Evolutionary conservation across 768 basidiomycete genomes (phyloP), one percentile per base, ranked within the genome.

Genomic region (Cyclocybe cylindracea): DNA sequence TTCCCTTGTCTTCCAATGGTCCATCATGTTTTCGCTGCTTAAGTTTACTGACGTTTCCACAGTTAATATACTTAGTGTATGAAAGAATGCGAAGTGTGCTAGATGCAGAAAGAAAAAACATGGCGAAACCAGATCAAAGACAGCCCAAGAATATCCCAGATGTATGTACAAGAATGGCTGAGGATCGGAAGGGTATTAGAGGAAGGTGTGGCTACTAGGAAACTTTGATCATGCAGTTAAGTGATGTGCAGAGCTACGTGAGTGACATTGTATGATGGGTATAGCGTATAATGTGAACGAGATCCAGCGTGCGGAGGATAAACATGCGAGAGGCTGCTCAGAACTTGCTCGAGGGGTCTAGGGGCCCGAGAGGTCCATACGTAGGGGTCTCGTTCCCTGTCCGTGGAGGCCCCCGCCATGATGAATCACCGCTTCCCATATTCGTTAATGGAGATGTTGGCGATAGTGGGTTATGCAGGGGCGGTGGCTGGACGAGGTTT

Each of bases 281-380:
- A 74, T 75, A 73, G 67, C 68, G 62, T 61, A 66, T 63, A 63
- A 60, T 61, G 61, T 63, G 66, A 74, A 62, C 68, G 67, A 53
- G 51, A 58, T 51, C 56, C 54, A 59, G 39, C n/a, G 40, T 42
- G 35, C 18, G 19, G 32, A 18, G 39, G 52, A 37, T 42, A 41
- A 43, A 39, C 37, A 38, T 11, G 37, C 37, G 57, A 43, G 48
- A 44, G 53, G 44, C 48, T 63, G 43, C 62, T 70, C 66, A 84
- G 68, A 80, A 76, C 65, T 69, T 78, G 48, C 78, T 73, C 46
- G 80, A 72, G 32, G 85, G 85, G 66, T 84, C 85, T 51, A 86
- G 66, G 39, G 85, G 85, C 48, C 85, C 81, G 43, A 83, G 65
- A 13, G 81, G 81, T 42, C 81, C 81, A 61, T 83, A 83, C 48